Base-by-base conservation (phyloP, 768 basidiomycete species). In the Tricholoma matsutake region DNA sequence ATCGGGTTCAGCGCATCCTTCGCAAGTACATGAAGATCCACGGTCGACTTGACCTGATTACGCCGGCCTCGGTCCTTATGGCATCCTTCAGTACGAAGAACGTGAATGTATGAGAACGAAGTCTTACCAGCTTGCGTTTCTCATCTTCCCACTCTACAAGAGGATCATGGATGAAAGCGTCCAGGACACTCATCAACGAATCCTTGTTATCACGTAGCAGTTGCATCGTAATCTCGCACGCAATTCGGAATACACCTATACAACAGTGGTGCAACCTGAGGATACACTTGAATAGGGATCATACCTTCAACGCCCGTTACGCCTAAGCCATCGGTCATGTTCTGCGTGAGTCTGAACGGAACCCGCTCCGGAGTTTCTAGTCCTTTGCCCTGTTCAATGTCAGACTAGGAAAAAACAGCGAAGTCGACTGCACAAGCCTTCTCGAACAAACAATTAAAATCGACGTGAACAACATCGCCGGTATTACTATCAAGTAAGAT, bases 381-480 rank as follows among this genome's bases (percentile, higher is more conserved):
- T 3, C 81, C 81, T 76, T 90, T 94, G 1, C 94, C 96, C 79
- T 82, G 52, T 22, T 34, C 7, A 29, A 43, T 10, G 49, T 59
- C 8, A 43, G 22, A 54, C n/a, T 20, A 7, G 20, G 41, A 9
- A 45, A 1, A 14, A n/a, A n/a, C 37, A 4, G 13, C 14, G 25
- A 13, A 43, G 6, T 41, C 14, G 34, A 53, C 8, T 9, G 5
- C 4, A 61, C 75, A 41, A 57, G 91, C 94, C 84, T 93, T 96
- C 65, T 98, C 97, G 65, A 99, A 99, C 14, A 98, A 80, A 76
- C 95, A 97, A 71, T 98, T 98, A 67, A 99, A 96, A 73, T 98
- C 97, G 59, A 98, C 95, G 66, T 99, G 97, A 1, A 98, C 89
- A 7, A 91, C 84, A 68, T 96, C 96, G 1, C 97, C 97, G 0